Evolutionary conservation across 495 filamentous ascomycete species (phyloP), one percentile per base, ranked within the genome.

Genomic region (Aspergillus taichungensis): DNA sequence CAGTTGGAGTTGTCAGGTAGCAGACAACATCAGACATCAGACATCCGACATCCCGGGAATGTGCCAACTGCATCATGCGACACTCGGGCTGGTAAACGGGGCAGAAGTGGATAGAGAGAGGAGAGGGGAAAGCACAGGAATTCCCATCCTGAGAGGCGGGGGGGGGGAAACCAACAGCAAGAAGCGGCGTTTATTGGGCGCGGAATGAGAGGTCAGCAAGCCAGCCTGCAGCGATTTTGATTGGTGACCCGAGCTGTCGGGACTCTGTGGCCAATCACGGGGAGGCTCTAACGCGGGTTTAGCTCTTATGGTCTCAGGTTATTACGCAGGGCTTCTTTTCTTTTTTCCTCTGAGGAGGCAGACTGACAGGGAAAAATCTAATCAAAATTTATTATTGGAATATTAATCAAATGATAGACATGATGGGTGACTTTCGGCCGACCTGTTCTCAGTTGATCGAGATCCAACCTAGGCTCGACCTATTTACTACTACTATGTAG

Each of bases 181-280:
- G 14, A 24, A 30, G 13, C 24, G 13, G 42, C 31, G 33, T 42
- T 41, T 42, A 55, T 57, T 60, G 57, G 57, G 18, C 13, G 52
- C 47, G 51, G 45, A 54, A 50, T 27, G 29, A 41, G 29, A 44
- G 35, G 42, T 42, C 46, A 48, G 45, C 55, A 48, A 43, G 42
- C 40, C 37, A 47, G 37, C 45, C 51, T 57, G 43, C 50, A 51
- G 54, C 53, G 51, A 52, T 47, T 51, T 47, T 49, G 44, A 40
- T 5, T 43, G 45, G 44, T 43, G 42, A 57, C 57, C 57, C 57
- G 46, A 51, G 47, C 42, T 53, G 41, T 47, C 46, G 57, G 57
- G 50, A 47, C 52, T 13, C 8, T 12, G 13, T 33, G 39, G 36
- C 57, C 41, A 60, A 60, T 60, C 14, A 49, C 43, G 42, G 42